A percentile compares a stretch with the other conserved stretches of the same genome.
These are phyloP conservation scores for Dipteronia sinensis DNA, from an alignment of 345 rosid genomes.

Conservation along the genomic window DNA sequence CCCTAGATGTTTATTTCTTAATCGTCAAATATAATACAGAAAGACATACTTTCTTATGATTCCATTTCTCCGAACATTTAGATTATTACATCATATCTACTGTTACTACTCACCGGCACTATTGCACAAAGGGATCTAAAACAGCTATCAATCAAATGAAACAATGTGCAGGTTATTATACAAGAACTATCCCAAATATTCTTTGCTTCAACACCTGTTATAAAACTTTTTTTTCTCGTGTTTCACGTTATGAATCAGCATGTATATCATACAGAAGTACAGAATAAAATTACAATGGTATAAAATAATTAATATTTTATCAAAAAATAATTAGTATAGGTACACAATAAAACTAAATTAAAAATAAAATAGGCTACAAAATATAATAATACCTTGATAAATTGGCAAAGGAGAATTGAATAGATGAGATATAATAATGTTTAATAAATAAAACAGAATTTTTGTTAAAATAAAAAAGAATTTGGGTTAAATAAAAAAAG, in stretches of 20 bases:
- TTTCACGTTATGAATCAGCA: background rate
- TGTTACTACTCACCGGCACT: background rate
- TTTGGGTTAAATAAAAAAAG: no score
- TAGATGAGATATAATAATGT: no score
- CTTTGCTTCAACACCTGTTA: background rate
- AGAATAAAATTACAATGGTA: no score
- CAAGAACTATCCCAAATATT: background rate
- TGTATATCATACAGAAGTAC: background rate
- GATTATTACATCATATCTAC: slow-evolving; percentile 1
- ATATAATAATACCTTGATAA: no score
- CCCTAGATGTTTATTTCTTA: background rate
- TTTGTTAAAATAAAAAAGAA: no score
- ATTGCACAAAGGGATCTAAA: slow-evolving; percentile 1
- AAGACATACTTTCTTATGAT: background rate
- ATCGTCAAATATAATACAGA: background rate
- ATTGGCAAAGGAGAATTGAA: no score
- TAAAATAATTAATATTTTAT: no score
- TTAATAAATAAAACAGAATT: no score
- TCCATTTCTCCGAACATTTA: background rate
- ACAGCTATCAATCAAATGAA: background rate
- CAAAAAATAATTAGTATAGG: no score
- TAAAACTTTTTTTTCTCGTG: no score
- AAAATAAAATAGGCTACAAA: no score
- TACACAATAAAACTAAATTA: no score
- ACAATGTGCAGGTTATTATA: background rate